A percentile compares a stretch with the other conserved stretches of the same genome.
These are phyloP conservation scores for Rhizopogon vesiculosus DNA, from an alignment of 768 basidiomycete species.

Conservation along the genomic window DNA sequence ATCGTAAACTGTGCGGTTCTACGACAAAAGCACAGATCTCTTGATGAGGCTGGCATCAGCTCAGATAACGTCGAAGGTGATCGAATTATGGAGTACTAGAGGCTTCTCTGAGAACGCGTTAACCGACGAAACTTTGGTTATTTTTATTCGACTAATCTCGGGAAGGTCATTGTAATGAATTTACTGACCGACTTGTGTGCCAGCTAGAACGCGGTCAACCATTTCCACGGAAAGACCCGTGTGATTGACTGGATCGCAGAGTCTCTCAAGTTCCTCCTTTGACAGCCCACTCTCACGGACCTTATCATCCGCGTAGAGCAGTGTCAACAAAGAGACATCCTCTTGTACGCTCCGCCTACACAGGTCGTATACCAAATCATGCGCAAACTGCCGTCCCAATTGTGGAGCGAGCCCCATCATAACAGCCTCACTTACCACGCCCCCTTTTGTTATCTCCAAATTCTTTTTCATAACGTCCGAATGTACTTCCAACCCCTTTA, in stretches of 20 bases:
- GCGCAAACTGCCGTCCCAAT: slow-evolving; percentile 41
- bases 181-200: neutral
- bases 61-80: too few species aligned
- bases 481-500: slow-evolving; percentile 37
- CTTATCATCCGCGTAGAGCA: slow-evolving; percentile 24
- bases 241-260: slow-evolving; percentile 37
- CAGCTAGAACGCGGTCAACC: slow-evolving; percentile 12
- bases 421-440: slow-evolving; percentile 40
- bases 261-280: slow-evolving; percentile 20
- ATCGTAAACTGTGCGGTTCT: too few species aligned
- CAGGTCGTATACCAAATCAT: slow-evolving; percentile 39
- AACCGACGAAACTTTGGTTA: too few species aligned
- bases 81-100: too few species aligned
- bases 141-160: too few species aligned
- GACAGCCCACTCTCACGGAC: slow-evolving; percentile 21
- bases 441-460: slow-evolving; percentile 33
- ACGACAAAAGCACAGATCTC: too few species aligned
- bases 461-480: slow-evolving; percentile 36
- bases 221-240: slow-evolving; percentile 31
- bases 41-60: too few species aligned
- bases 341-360: slow-evolving; percentile 27
- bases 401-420: slow-evolving; percentile 42
- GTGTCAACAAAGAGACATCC: slow-evolving; percentile 26
- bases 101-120: too few species aligned
- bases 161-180: neutral